These are phyloP conservation scores for Diaporthe capsici DNA, from an alignment of 2,329 filamentous ascomycete species.

Conservation along the genomic window DNA sequence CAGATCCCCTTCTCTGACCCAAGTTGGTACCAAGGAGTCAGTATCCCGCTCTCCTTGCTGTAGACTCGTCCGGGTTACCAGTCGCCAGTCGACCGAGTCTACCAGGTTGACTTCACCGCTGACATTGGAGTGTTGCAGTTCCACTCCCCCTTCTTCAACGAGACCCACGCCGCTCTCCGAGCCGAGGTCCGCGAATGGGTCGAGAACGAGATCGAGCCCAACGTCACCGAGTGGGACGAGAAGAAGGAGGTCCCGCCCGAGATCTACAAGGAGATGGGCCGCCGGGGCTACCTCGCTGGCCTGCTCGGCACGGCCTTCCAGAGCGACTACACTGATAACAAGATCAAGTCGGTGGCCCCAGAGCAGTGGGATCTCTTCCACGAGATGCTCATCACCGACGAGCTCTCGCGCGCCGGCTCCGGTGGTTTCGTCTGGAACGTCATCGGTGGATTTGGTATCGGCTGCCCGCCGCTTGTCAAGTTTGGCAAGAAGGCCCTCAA, in stretches of 20 bases:
- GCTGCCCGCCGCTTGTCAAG: constrained; percentile 91
- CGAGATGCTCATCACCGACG: constrained; percentile 95
- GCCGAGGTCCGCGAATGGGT: constrained; percentile 95
- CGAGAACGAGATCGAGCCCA: constrained; percentile 87
- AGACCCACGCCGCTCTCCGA: constrained; percentile 91
- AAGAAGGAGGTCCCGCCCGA: constrained; percentile 88
- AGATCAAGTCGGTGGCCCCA: constrained; percentile 81
- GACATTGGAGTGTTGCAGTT: constrained; percentile 69
- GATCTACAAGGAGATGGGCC: constrained; percentile 97
- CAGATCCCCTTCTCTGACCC: constrained; percentile 94
- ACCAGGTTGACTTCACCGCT: not conserved
- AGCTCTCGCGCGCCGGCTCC: constrained; percentile 88
- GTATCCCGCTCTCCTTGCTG: constrained; percentile 50
- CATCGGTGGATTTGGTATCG: constrained; percentile 96
- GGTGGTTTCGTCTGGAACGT: constrained; percentile 98
- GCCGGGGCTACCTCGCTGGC: constrained; percentile 92
- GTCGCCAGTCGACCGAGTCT: too few relatives aligned
- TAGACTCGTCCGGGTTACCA: not conserved
- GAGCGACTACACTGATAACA: constrained; percentile 77
- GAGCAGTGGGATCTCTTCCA: constrained; percentile 99
- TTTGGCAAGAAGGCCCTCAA: constrained; percentile 89
- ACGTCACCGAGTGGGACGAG: constrained; percentile 97
- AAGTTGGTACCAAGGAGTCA: constrained; percentile 92
- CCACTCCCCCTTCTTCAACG: constrained; percentile 96
- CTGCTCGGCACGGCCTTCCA: constrained; percentile 89